These are phyloP conservation scores for Blattamonas nauphoetae DNA, from an alignment of 78 protist species.

Conservation along the genomic window DNA sequence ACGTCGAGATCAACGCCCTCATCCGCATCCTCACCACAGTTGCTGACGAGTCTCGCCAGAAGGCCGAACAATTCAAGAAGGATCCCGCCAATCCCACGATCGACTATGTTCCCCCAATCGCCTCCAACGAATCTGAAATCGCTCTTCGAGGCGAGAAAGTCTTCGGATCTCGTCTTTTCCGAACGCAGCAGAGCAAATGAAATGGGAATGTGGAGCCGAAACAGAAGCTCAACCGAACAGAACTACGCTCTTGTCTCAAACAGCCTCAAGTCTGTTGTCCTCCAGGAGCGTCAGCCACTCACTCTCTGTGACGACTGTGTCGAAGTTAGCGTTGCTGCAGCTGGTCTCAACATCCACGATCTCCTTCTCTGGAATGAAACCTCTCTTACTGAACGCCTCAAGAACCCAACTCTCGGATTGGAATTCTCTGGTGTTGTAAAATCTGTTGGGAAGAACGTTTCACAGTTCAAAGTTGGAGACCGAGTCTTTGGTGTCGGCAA, in stretches of 20 bases:
- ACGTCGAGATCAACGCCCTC: background rate
- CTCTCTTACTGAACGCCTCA: background rate
- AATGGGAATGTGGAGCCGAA: background rate
- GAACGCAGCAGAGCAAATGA: no score
- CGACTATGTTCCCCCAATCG: background rate
- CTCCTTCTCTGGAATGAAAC: background rate
- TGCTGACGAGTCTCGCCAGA: background rate
- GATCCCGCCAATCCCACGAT: background rate
- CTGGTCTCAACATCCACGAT: background rate
- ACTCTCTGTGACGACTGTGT: background rate
- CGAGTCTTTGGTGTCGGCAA: background rate
- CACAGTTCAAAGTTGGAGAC: background rate
- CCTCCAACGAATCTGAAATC: no score
- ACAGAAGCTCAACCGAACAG: background rate
- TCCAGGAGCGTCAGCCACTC: no score
- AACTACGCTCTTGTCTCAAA: background rate
- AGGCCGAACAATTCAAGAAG: background rate
- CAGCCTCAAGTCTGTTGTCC: background rate
- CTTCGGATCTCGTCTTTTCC: no score
- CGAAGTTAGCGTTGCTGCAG: background rate
- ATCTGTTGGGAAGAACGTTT: background rate
- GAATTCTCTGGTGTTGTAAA: constrained; percentile 8
- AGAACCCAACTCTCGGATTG: background rate
- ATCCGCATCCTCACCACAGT: background rate
- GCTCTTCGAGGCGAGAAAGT: no score